Percentiles rank a stretch among this genome's conserved stretches.
Evolutionary conservation across 1,139 yeast species (phyloP).

Genomic region (Suhomyces chickasaworum): DNA sequence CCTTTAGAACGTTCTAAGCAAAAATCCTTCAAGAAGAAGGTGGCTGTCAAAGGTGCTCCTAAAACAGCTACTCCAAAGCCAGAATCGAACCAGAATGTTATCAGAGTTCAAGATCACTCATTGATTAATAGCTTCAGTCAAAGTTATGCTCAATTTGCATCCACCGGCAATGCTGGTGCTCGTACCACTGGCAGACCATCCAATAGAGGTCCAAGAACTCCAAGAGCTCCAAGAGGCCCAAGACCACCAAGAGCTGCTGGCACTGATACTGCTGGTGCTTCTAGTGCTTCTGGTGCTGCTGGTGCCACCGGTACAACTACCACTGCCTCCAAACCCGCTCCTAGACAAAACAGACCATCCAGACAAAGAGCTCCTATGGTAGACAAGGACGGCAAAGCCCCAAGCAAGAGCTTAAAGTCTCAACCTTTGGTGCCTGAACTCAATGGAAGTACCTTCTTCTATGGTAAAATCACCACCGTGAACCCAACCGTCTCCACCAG

Average conservation of each 20-base stretch:
- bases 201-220: conserved; percentile 5
- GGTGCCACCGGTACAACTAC: conserved; percentile 1
- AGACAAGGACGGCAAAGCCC: conserved; percentile 12
- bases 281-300: conserved; percentile 2
- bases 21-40: conserved; percentile 10
- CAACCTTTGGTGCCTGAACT: conserved; percentile 27
- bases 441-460: conserved; percentile 36
- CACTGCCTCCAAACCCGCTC: conserved; percentile 7
- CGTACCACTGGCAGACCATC: neutral
- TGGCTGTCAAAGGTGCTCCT: conserved; percentile 2
- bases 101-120: conserved; percentile 14
- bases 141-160: conserved; percentile 10
- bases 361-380: conserved; percentile 4
- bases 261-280: conserved; percentile 4
- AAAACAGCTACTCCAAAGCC: conserved; percentile 3
- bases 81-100: conserved; percentile 10
- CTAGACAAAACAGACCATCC: conserved; percentile 11
- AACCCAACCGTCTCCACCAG: conserved; percentile 37
- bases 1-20: conserved; percentile 15
- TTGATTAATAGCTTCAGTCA: conserved; percentile 17
- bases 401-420: conserved; percentile 20
- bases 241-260: conserved; percentile 11
- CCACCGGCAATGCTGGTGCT: conserved; percentile 5
- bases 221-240: conserved; percentile 10
- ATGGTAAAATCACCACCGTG: conserved; percentile 42